Conservation (phyloP, 305 asterid species). For the Withania somnifera region DNA sequence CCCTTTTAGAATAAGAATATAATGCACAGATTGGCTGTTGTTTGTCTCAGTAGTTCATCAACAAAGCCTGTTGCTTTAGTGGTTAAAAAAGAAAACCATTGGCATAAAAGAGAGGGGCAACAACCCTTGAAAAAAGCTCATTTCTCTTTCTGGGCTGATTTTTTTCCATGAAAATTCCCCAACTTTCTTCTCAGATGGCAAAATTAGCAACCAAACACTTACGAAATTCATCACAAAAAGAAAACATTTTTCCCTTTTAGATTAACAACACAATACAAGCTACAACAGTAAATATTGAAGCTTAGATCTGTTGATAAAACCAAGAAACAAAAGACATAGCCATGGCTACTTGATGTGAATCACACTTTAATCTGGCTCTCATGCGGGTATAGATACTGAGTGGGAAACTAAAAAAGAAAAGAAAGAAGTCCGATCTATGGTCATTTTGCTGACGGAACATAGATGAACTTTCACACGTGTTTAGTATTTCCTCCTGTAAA, state of each 20-base stretch:
- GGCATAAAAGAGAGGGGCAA: constrained; percentile 19
- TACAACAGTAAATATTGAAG: neutral
- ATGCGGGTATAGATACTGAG: neutral
- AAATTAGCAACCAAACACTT: no score
- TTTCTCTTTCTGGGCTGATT: neutral
- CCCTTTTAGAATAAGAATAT: neutral
- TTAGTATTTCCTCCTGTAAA: no score
- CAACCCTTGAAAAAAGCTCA: constrained; percentile 6
- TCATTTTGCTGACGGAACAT: no score
- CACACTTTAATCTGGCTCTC: neutral
- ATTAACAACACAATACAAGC: no score
- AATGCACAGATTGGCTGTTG: neutral
- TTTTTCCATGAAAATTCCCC: neutral
- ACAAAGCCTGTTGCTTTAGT: constrained; percentile 5
- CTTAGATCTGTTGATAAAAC: neutral
- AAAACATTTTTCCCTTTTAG: no score
- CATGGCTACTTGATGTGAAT: neutral
- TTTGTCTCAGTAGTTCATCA: neutral
- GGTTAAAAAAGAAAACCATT: neutral
- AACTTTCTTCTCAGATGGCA: neutral
- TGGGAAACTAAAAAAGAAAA: no score
- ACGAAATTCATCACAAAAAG: no score
- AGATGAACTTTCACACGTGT: no score
- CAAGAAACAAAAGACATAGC: neutral
- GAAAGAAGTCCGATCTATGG: no score